Evolutionary conservation across 1,139 yeast genomes (phyloP), one percentile per base, ranked within the genome.

Genomic region (Scheffersomyces cryptocercus): DNA sequence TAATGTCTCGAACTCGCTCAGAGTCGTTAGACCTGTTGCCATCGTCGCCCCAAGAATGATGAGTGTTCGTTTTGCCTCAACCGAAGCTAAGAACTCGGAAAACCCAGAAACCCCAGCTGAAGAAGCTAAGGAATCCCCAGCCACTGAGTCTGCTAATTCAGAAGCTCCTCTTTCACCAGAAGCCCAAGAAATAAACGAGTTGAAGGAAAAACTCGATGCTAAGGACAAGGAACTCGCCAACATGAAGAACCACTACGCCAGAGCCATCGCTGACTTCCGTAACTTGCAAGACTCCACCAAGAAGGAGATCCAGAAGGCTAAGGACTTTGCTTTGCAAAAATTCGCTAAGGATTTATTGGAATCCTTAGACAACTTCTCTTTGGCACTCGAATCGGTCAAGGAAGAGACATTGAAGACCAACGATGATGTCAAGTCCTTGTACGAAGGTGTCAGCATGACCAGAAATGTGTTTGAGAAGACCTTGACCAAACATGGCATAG

Each of bases 401-500:
- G 83, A 77, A 54, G 95, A 88, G 42, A 77, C 82, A 20, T 62
- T 84, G 47, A 65, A 73, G 49, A 62, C 77, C 42, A 81, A 82
- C 54, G 70, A 71, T 44, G 95, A 87, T 61, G 81, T 91, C 46
- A 78, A 81, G 52, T 86, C 84, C 62, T 73, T 91, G 54, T 87
- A 84, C 61, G 95, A 89, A 36, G 98, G 98, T 61, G 93, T 91
- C 48, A 81, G 83, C 58, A 87, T 91, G 96, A 91, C 97, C 44
- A 86, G 88, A 70, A 82, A 80, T 52, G 83, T 91, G 33, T 87
- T 91, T 59, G 95, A 87, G 65, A 88, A 85, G 75, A 91, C 98
- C 29, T 77, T 91, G 56, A 72, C 67, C 46, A 84, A 75, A 61
- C 93, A 90, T 65, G 98, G 98, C 30, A 75, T 91, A 48, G 79